phyloP scores from a whole-genome alignment of 352 stramenopile species.

The Elongisporangium undulatum region DNA sequence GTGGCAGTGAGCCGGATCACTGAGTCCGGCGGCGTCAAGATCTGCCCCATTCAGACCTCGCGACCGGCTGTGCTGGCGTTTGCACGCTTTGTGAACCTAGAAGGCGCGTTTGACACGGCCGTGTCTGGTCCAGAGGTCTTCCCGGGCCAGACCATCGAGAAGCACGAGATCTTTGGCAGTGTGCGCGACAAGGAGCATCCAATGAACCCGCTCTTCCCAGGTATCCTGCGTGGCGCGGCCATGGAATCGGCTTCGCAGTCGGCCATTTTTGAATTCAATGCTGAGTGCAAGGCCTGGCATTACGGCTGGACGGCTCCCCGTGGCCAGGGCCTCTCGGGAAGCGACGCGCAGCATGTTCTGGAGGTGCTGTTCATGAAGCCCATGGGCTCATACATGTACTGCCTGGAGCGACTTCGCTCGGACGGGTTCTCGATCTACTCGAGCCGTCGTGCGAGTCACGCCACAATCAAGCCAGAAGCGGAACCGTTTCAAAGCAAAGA shows the following conservation, averaged over 20 bases:
- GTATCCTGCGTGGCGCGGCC: constrained; percentile 65
- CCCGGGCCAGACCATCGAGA: constrained; percentile 73
- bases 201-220: constrained; percentile 73
- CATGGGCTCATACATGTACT: constrained; percentile 81
- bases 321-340: constrained; percentile 69
- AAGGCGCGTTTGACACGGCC: constrained; percentile 60
- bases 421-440: constrained; percentile 81
- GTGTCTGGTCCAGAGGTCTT: constrained; percentile 73
- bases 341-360: constrained; percentile 71
- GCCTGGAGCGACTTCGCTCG: constrained; percentile 68
- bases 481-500: constrained; percentile 49
- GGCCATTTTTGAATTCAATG: constrained; percentile 87
- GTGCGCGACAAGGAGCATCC: constrained; percentile 73
- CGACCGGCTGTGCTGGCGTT: constrained; percentile 61
- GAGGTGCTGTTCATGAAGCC: constrained; percentile 84
- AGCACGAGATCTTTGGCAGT: constrained; percentile 50
- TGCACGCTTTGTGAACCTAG: constrained; percentile 68
- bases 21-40: constrained; percentile 73
- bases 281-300: constrained; percentile 87
- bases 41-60: constrained; percentile 69
- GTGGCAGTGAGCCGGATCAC: constrained; percentile 74
- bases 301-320: constrained; percentile 83
- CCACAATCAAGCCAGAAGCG: constrained; percentile 39
- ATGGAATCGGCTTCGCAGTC: constrained; percentile 79
- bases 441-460: constrained; percentile 63